Conservation (phyloP, 305 asterid genomes). For the Solanum aculeatissimum region DNA sequence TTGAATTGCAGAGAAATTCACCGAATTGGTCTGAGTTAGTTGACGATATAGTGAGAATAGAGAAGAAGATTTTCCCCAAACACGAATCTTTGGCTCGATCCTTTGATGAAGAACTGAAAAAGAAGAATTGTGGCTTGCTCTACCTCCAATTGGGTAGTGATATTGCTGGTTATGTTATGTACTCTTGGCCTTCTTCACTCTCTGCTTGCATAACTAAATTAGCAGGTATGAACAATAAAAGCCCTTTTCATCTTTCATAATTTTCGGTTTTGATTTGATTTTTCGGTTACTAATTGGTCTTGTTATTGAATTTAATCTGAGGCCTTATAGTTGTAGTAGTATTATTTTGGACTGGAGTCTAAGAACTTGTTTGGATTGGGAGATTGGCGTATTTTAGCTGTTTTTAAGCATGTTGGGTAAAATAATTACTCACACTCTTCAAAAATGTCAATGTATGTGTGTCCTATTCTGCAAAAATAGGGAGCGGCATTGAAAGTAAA, state of each 20-base stretch:
- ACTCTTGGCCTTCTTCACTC: conserved; percentile 74
- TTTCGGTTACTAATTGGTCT: background rate
- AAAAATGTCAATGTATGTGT: no score
- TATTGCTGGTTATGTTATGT: conserved; percentile 76
- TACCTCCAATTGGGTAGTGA: conserved; percentile 37
- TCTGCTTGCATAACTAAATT: conserved; percentile 73
- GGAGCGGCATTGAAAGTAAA: no score
- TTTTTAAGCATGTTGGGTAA: no score
- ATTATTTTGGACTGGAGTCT: background rate
- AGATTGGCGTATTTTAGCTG: background rate
- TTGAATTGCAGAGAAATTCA: conserved; percentile 47
- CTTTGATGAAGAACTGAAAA: conserved; percentile 56
- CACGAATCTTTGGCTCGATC: conserved; percentile 74
- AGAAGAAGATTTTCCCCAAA: conserved; percentile 75
- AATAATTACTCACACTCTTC: no score
- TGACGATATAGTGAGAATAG: conserved; percentile 60
- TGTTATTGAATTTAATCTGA: background rate
- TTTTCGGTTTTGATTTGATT: background rate
- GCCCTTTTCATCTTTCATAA: background rate
- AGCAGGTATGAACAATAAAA: conserved; percentile 32
- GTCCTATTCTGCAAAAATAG: no score
- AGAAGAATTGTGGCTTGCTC: conserved; percentile 57
- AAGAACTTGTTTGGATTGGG: no score
- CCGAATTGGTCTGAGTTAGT: conserved; percentile 28
- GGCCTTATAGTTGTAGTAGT: background rate